These are phyloP conservation scores for Austroboletus rostrupii DNA, from an alignment of 1,284 basidiomycete genomes.

Conservation along the genomic window DNA sequence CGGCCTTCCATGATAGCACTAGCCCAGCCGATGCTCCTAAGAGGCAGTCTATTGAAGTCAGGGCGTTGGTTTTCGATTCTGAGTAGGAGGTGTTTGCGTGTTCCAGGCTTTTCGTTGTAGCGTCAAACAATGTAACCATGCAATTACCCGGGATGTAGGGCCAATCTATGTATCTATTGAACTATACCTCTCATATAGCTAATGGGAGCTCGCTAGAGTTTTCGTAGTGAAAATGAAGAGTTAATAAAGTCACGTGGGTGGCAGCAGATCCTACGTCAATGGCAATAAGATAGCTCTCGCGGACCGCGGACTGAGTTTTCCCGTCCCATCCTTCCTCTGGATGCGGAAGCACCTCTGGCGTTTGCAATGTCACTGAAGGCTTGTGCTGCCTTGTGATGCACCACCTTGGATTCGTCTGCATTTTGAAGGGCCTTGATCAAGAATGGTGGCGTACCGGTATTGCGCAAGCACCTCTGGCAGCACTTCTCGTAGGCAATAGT, in stretches of 20 bases:
- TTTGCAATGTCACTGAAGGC: constrained; percentile 95
- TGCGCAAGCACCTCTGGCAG: too few relatives aligned
- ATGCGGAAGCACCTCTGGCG: constrained; percentile 84
- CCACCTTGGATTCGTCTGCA: constrained; percentile 87
- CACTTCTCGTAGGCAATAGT: too few relatives aligned
- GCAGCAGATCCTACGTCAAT: constrained; percentile 64
- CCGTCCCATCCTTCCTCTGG: constrained; percentile 78
- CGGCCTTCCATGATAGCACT: constrained; percentile 40
- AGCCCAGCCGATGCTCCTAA: constrained; percentile 38
- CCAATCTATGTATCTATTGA: background rate
- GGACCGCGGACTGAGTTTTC: constrained; percentile 79
- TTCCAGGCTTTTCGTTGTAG: background rate
- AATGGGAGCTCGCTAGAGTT: constrained; percentile 88
- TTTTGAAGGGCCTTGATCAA: constrained; percentile 79
- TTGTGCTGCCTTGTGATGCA: constrained; percentile 97
- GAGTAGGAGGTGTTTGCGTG: constrained; percentile 11
- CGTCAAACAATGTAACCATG: background rate
- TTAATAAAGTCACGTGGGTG: constrained; percentile 1
- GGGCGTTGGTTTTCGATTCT: constrained; percentile 24
- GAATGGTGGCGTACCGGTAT: too few relatives aligned
- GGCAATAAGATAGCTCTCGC: constrained; percentile 95
- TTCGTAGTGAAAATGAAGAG: constrained; percentile 60
- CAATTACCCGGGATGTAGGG: background rate
- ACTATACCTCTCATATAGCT: constrained; percentile 14
- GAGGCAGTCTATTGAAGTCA: constrained; percentile 29